Evolutionary conservation across 2,329 filamentous ascomycete genomes (phyloP).

Genomic region (Colletotrichum chlorophyti): DNA sequence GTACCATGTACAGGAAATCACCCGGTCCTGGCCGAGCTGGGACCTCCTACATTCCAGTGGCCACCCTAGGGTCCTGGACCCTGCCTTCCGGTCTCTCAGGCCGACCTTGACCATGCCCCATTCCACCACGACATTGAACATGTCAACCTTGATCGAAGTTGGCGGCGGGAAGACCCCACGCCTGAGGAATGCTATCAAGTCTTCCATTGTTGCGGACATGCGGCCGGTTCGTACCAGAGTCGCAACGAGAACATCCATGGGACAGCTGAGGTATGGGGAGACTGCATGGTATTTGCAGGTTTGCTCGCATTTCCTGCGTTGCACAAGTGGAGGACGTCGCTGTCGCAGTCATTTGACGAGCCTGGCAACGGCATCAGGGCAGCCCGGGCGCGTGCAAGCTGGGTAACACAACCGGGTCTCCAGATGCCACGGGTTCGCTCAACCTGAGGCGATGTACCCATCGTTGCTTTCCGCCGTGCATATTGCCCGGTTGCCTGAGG

Average conservation of each 20-base stretch:
- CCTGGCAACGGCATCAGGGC: neutral
- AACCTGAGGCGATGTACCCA: neutral
- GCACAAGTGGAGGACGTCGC: neutral
- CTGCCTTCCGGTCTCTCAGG: neutral
- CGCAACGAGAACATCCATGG: neutral
- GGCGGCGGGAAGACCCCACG: constrained; percentile 2
- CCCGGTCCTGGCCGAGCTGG: too few relatives aligned
- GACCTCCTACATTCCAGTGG: neutral
- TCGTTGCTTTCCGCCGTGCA: neutral
- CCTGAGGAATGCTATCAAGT: constrained; percentile 8
- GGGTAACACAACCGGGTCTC: constrained; percentile 7
- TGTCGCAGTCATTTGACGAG: neutral
- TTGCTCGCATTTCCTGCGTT: constrained; percentile 2
- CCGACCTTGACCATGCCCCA: constrained; percentile 1
- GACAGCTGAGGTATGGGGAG: neutral
- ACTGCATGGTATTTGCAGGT: neutral
- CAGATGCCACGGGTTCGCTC: neutral
- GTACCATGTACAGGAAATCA: too few relatives aligned
- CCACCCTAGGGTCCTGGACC: neutral
- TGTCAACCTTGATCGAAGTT: too few relatives aligned
- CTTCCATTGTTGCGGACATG: constrained; percentile 1
- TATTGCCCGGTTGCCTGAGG: neutral
- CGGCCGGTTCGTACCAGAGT: neutral
- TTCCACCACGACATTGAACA: neutral
- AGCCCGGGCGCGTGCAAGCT: neutral